Evolutionary conservation across 805 yeast species (phyloP), one percentile per base, ranked within the genome.

Genomic region (Yarrowia hollandica): DNA sequence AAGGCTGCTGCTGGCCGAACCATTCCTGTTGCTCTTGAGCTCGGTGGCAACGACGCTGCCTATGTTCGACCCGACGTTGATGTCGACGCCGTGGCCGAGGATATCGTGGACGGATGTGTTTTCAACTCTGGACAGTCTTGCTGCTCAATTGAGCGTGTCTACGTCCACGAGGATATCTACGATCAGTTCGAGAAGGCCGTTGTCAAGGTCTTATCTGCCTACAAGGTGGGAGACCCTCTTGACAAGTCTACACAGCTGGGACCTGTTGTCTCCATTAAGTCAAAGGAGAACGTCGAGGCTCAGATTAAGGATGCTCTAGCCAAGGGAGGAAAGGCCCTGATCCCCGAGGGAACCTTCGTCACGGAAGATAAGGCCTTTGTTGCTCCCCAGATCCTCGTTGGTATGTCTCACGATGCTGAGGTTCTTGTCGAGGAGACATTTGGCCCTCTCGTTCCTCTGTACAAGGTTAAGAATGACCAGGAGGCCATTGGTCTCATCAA

Each of bases 111-210:
- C 55, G 96, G 96, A 75, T 88, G 89, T 64, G 83, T 84, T 77
- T 87, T 79, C 80, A 90, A 90, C 77, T 84, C 95, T 60, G 96
- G 96, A 76, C 96, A 90, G 76, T 91, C 88, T 61, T 90, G 96
- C 77, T 86, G 92, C 75, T 92, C 96, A 23, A 94, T 95, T 71
- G 90, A 95, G 63, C 85, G 96, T 73, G 81, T 88, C 63, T 88
- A 86, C 74, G 84, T 89, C 62, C 90, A 88, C 73, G 86, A 81
- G 64, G 82, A 80, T 56, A 76, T 86, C 67, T 86, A 86, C 75
- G 88, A 85, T 64, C 77, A 79, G 65, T 79, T 89, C 66, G 73
- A 86, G 57, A 77, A 76, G 62, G 82, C 81, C 66, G 83, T 86
- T 64, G 77, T 76, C 46, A 73, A 71, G 14, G 79, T 78, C 61